Evolutionary conservation across 1,284 basidiomycete genomes (phyloP).

Genomic region (Cryptococcus neoformans): DNA sequence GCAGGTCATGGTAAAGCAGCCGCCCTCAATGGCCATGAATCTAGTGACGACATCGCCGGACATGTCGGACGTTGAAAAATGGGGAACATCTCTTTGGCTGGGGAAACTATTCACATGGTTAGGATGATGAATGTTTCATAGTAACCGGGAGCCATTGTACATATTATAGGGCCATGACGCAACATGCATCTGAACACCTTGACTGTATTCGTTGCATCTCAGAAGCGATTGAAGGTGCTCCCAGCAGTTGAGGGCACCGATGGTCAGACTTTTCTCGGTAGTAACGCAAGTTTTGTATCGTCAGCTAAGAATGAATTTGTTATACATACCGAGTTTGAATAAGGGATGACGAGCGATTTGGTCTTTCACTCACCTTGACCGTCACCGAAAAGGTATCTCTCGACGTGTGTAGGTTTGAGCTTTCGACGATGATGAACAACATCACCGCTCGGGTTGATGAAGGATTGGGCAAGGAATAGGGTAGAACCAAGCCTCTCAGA

Average conservation of each 20-base stretch:
- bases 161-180: constrained; percentile 15
- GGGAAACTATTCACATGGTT: constrained; percentile 3
- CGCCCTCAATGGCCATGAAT: constrained; percentile 12
- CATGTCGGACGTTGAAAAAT: constrained; percentile 7
- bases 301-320: constrained; percentile 5
- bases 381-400: constrained; percentile 14
- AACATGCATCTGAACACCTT: constrained; percentile 14
- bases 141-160: neutral
- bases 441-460: constrained; percentile 12
- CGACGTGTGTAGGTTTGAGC: constrained; percentile 16
- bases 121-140: neutral
- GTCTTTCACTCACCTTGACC: constrained; percentile 12
- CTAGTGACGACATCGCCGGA: constrained; percentile 12
- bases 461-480: constrained; percentile 11
- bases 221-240: constrained; percentile 14
- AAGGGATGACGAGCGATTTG: no score
- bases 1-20: constrained; percentile 11
- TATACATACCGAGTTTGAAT: no score
- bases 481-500: constrained; percentile 12
- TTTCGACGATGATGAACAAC: constrained; percentile 11
- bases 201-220: constrained; percentile 14
- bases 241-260: constrained; percentile 14
- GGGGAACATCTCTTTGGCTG: constrained; percentile 9
- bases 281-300: constrained; percentile 8
- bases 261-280: constrained; percentile 8